A percentile compares a stretch with the other conserved stretches of the same genome.
These are phyloP conservation scores for Russula virescens DNA, from an alignment of 768 basidiomycete species.

Conservation along the genomic window DNA sequence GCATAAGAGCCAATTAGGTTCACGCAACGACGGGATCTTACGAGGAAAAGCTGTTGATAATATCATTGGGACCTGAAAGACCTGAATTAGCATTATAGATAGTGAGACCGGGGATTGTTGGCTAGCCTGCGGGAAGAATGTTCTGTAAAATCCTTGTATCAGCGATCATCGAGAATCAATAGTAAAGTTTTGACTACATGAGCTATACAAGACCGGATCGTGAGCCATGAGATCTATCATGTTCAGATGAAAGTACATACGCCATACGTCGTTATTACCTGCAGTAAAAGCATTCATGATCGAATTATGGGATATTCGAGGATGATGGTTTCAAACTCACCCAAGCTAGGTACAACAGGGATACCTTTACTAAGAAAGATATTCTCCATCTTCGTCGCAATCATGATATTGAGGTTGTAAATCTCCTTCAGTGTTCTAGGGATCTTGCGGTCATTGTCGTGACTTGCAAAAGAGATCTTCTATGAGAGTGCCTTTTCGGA, in stretches of 20 bases:
- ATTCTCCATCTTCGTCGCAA: slow-evolving; percentile 64
- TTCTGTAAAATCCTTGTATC: slow-evolving; percentile 39
- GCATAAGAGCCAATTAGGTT: background rate
- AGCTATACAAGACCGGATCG: slow-evolving; percentile 35
- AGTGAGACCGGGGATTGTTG: background rate
- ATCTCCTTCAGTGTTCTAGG: slow-evolving; percentile 82
- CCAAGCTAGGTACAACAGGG: slow-evolving; percentile 76
- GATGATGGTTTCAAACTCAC: slow-evolving; percentile 34
- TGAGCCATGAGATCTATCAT: slow-evolving; percentile 11
- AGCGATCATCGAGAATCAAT: background rate
- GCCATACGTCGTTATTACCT: slow-evolving; percentile 94
- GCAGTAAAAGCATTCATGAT: slow-evolving; percentile 2
- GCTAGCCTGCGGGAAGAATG: slow-evolving; percentile 55
- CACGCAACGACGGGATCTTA: slow-evolving; percentile 33
- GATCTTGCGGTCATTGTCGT: slow-evolving; percentile 77
- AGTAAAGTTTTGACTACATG: slow-evolving; percentile 42
- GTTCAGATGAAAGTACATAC: slow-evolving; percentile 39
- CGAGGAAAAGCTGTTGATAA: slow-evolving; percentile 65
- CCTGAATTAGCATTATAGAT: background rate
- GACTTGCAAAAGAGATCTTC: slow-evolving; percentile 39
- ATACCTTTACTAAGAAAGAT: slow-evolving; percentile 67
- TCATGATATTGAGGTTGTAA: slow-evolving; percentile 59
- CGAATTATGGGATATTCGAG: background rate
- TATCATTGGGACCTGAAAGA: slow-evolving; percentile 54
- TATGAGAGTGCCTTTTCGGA: background rate